These are phyloP conservation scores for Gigaspora rosea DNA, from an alignment of 192 early-diverging fungal species.

Conservation along the genomic window DNA sequence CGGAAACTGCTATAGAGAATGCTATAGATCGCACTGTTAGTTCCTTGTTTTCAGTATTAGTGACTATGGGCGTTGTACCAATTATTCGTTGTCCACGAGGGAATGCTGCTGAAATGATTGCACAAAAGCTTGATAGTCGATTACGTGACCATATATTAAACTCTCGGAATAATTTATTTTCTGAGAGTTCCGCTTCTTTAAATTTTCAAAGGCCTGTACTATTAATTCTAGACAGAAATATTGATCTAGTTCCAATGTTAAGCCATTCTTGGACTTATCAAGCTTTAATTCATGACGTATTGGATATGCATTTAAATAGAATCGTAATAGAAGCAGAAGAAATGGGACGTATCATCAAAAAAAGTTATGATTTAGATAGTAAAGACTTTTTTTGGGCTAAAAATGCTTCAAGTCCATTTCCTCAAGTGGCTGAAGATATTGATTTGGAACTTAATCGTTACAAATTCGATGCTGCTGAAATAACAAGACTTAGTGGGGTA, in stretches of 20 bases:
- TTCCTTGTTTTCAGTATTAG: conserved; percentile 86
- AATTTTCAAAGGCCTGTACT: conserved; percentile 79
- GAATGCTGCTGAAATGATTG: conserved; percentile 93
- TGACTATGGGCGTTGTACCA: conserved; percentile 86
- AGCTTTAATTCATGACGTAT: conserved; percentile 92
- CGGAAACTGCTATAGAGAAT: conserved; percentile 80
- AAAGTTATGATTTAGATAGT: conserved; percentile 85
- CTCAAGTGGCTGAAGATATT: conserved; percentile 95
- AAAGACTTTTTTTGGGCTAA: conserved; percentile 94
- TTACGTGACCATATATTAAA: conserved; percentile 93
- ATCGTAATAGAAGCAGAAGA: conserved; percentile 70
- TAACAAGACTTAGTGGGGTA: conserved; percentile 85
- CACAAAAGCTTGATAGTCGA: conserved; percentile 83
- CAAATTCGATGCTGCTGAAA: conserved; percentile 92
- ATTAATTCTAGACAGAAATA: conserved; percentile 87
- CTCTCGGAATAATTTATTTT: conserved; percentile 81
- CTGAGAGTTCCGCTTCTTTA: conserved; percentile 54
- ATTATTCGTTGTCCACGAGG: conserved; percentile 89
- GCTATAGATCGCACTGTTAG: conserved; percentile 78
- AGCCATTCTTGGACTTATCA: conserved; percentile 99
- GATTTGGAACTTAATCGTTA: conserved; percentile 91
- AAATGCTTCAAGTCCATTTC: conserved; percentile 92
- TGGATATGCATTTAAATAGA: conserved; percentile 90
- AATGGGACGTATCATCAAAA: conserved; percentile 63
- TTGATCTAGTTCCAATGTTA: conserved; percentile 91